Evolutionary conservation across 2,329 filamentous ascomycete genomes (phyloP).

Genomic region (Fusarium papillatum): DNA sequence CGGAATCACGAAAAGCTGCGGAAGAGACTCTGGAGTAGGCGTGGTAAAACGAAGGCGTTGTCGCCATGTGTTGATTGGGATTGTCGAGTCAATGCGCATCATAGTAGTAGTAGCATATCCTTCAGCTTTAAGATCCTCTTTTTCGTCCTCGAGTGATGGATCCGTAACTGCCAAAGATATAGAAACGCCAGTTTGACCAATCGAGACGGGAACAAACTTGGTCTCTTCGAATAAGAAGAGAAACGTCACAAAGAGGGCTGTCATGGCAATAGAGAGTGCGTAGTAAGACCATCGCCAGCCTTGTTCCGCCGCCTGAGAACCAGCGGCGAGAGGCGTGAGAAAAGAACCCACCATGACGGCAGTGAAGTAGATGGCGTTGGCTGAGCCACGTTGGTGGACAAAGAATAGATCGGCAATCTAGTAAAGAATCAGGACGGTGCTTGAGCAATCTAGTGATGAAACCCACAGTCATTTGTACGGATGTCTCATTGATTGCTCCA

Average conservation of each 20-base stretch:
- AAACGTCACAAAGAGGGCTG: conserved; percentile 40
- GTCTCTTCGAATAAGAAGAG: conserved; percentile 46
- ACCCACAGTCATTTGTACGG: conserved; percentile 53
- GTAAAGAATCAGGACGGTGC: background rate
- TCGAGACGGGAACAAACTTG: conserved; percentile 42
- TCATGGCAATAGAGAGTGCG: conserved; percentile 39
- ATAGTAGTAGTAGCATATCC: background rate
- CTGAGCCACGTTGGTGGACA: conserved; percentile 47
- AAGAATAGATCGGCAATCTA: conserved; percentile 51
- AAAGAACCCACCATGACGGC: conserved; percentile 48
- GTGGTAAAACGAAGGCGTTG: conserved; percentile 38
- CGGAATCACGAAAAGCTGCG: conserved; percentile 34
- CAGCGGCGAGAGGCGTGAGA: conserved; percentile 49
- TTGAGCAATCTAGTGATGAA: rapidly evolving
- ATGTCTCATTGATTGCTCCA: conserved; percentile 55
- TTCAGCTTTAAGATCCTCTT: background rate
- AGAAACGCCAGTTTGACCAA: conserved; percentile 1
- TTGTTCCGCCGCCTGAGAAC: conserved; percentile 31
- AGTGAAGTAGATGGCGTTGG: conserved; percentile 49
- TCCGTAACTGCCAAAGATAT: background rate
- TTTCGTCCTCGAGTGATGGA: background rate
- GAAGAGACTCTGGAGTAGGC: conserved; percentile 30
- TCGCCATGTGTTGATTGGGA: conserved; percentile 34
- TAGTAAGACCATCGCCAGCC: conserved; percentile 46
- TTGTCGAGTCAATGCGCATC: background rate